phyloP scores from a whole-genome alignment of 768 basidiomycete genomes.

The Mycena indigotica region DNA sequence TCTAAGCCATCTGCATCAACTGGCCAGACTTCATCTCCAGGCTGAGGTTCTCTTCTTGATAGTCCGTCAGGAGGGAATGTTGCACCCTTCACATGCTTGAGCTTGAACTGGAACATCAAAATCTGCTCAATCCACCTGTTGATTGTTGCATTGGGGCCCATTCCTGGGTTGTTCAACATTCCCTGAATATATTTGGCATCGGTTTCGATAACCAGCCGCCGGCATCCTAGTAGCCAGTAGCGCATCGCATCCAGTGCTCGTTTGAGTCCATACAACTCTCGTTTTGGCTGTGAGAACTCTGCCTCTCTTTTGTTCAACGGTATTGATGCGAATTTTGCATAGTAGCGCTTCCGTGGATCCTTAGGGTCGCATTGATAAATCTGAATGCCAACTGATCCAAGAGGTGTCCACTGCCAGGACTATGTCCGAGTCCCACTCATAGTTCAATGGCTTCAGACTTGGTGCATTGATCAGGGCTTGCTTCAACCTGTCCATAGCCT shows the following conservation, averaged over 20 bases:
- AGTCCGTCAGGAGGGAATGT: conserved; percentile 23
- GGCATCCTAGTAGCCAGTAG: conserved; percentile 23
- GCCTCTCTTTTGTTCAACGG: conserved; percentile 8
- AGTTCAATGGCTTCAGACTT: too few species aligned
- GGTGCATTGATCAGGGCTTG: conserved; percentile 11
- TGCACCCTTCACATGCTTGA: conserved; percentile 19
- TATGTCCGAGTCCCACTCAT: too few species aligned
- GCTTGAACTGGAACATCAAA: conserved; percentile 21
- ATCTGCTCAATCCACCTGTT: conserved; percentile 28
- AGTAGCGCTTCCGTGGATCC: conserved; percentile 14
- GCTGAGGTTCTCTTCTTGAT: conserved; percentile 14
- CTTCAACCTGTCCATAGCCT: neutral
- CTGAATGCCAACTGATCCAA: too few species aligned
- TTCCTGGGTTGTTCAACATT: conserved; percentile 18
- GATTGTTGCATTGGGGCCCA: conserved; percentile 24
- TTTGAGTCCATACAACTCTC: conserved; percentile 30
- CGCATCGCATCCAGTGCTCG: conserved; percentile 6
- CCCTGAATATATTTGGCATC: conserved; percentile 29
- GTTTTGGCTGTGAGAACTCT: conserved; percentile 28
- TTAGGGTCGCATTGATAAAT: conserved; percentile 15
- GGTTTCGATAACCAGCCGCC: conserved; percentile 18
- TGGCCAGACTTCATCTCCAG: conserved; percentile 1
- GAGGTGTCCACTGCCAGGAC: too few species aligned
- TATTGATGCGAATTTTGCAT: conserved; percentile 32
- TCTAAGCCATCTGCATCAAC: neutral